phyloP scores from a whole-genome alignment of 306 rosid genomes.

The Morella rubra region DNA sequence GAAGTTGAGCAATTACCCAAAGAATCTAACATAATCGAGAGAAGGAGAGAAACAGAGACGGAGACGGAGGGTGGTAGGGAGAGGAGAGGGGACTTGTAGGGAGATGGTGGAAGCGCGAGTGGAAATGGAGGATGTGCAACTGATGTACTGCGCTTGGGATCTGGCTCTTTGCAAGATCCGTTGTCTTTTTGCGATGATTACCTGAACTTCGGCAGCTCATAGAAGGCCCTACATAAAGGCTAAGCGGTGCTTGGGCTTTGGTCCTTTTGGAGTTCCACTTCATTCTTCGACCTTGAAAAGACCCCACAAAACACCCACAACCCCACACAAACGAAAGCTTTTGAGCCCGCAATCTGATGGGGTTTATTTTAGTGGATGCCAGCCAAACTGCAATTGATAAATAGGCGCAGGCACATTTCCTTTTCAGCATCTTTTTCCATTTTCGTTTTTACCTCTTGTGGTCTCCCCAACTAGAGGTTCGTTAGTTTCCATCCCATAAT shows the following conservation, averaged over 20 bases:
- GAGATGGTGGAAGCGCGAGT: not conserved
- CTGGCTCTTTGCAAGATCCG: conserved; percentile 9
- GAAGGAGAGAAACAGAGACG: not conserved
- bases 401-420: conserved; percentile 34
- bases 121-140: not conserved
- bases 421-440: conserved; percentile 16
- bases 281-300: too few relatives aligned
- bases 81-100: not conserved
- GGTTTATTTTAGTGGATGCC: conserved; percentile 36
- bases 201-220: not conserved
- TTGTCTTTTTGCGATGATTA: conserved; percentile 22
- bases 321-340: too few relatives aligned
- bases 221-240: not conserved
- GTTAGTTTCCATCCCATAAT: too few relatives aligned
- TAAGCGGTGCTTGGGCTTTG: not conserved
- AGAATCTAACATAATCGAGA: conserved; percentile 30
- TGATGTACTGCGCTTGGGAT: not conserved
- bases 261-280: too few relatives aligned
- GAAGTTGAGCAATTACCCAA: conserved; percentile 40
- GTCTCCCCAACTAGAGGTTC: conserved; percentile 24
- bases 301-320: too few relatives aligned
- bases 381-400: conserved; percentile 29
- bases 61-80: not conserved
- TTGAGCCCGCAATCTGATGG: conserved; percentile 8
- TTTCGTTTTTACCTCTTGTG: conserved; percentile 18